phyloP scores from a whole-genome alignment of 2,329 filamentous ascomycete species.

The Paecilomyces sp. region DNA sequence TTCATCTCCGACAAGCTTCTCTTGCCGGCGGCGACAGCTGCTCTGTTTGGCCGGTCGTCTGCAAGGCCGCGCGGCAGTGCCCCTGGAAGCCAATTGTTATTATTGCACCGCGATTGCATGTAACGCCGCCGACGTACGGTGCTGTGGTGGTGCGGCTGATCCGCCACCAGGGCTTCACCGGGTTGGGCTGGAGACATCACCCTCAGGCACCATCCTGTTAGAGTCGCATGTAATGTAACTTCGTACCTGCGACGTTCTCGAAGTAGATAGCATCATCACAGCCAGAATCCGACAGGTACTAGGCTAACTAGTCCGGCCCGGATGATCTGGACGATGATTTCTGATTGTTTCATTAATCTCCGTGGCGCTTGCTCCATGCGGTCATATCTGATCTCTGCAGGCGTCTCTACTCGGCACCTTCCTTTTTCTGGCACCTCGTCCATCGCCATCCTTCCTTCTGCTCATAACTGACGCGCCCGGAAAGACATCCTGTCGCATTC shows the following conservation, averaged over 20 bases:
- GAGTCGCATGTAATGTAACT: not conserved
- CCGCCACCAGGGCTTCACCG: not conserved
- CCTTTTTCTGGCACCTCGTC: not conserved
- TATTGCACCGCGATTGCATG: not conserved
- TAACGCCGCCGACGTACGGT: not conserved
- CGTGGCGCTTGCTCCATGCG: not conserved
- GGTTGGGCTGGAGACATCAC: not conserved
- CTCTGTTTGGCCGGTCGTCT: not conserved
- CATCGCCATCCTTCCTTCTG: conserved; percentile 1
- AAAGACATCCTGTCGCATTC: not conserved
- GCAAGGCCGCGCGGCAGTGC: not conserved
- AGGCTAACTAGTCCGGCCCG: too few species aligned
- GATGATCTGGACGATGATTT: not conserved
- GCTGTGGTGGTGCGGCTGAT: not conserved
- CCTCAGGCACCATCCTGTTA: not conserved
- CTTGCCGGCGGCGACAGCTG: not conserved
- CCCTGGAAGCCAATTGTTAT: not conserved
- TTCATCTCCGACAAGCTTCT: not conserved
- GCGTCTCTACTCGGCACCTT: not conserved
- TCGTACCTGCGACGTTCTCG: not conserved
- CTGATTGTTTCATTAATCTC: not conserved
- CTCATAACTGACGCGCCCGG: conserved; percentile 2
- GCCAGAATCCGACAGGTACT: too few species aligned
- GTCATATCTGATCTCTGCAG: not conserved
- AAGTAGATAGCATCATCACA: not conserved